Base-by-base conservation (phyloP, 768 basidiomycete species). In the Rubroboletus pulcherrimus region DNA sequence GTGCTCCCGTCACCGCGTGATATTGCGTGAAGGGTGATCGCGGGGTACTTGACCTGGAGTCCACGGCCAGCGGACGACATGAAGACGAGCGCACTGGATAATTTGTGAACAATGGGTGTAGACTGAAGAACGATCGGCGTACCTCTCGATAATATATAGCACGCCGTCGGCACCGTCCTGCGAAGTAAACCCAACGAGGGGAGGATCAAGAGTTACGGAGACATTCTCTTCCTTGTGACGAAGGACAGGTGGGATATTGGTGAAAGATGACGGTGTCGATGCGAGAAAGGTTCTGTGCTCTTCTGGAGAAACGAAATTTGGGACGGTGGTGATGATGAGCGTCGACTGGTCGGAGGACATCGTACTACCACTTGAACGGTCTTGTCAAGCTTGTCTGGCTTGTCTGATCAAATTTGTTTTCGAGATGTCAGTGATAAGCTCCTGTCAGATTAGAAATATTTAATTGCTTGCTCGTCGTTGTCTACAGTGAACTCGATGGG, bases 11-110 rank as follows among this genome's bases (percentile, higher is more conserved):
- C 56, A 2, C 49, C 78, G 43, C 93, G 86, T 1, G 93, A 91
- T 51, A 95, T 81, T 26, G 97, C 97, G 64, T 99, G 97, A 2
- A 99, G 81, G 1, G 93, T 96, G 66, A 99, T 90, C 6, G 87
- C 77, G 10, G 91, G 93, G 70, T 96, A 98, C 54, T 86, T 78
- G 66, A 98, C 82, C 60, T 89, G 84, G 72, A 98, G 87, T 15
- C 92, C 93, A 42, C 77, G 75, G 15, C 85, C 85, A 1, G 83
- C 76, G 11, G 81, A 64, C 3, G 89, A 84, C 72, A 90, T 81
- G 79, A 91, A 96, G 3, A 83, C 82, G 38, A 97, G 80, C 15
- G 81, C 84, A 59, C 93, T 93, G 63, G 10, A 56, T 33, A 6
- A 29, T 29, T 49, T 29, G 44, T 56, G 37, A 49, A 43, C 21